These are phyloP conservation scores for Candida ortonii DNA, from an alignment of 805 yeast species.

Conservation along the genomic window DNA sequence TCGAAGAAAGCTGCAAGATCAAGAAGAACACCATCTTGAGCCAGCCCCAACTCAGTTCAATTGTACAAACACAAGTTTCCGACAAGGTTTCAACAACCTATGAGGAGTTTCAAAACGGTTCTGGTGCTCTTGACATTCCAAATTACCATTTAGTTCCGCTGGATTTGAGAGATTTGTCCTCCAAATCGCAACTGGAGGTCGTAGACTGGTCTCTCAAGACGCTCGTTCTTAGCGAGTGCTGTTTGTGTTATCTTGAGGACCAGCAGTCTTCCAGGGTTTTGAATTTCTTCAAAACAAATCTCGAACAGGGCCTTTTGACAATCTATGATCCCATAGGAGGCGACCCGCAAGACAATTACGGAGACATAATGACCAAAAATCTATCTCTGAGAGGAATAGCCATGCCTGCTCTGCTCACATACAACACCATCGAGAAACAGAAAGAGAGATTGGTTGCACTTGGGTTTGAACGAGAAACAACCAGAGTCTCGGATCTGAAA, in stretches of 20 bases:
- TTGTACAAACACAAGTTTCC: constrained; percentile 23
- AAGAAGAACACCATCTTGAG: constrained; percentile 49
- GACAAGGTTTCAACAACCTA: constrained; percentile 9
- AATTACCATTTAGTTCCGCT: constrained; percentile 52
- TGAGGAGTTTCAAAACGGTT: constrained; percentile 25
- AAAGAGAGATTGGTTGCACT: constrained; percentile 33
- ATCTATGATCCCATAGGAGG: constrained; percentile 72
- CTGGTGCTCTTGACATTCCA: constrained; percentile 34
- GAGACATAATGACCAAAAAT: constrained; percentile 64
- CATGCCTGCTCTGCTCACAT: constrained; percentile 54
- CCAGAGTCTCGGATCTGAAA: constrained; percentile 46
- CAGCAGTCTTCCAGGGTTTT: constrained; percentile 45
- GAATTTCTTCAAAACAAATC: constrained; percentile 36
- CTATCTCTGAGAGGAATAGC: constrained; percentile 58
- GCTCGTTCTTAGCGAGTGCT: constrained; percentile 68
- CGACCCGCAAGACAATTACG: constrained; percentile 49
- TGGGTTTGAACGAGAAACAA: constrained; percentile 22
- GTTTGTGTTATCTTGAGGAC: constrained; percentile 64
- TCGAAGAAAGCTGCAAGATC: constrained; percentile 48
- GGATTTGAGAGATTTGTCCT: constrained; percentile 46
- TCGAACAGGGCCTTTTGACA: constrained; percentile 34
- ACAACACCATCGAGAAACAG: constrained; percentile 45
- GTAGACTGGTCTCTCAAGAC: constrained; percentile 46
- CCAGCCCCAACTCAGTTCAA: constrained; percentile 27
- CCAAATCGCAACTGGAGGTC: constrained; percentile 4